Evolutionary conservation across 208 protist genomes (phyloP).

Genomic region (Trypanosoma grayi): DNA sequence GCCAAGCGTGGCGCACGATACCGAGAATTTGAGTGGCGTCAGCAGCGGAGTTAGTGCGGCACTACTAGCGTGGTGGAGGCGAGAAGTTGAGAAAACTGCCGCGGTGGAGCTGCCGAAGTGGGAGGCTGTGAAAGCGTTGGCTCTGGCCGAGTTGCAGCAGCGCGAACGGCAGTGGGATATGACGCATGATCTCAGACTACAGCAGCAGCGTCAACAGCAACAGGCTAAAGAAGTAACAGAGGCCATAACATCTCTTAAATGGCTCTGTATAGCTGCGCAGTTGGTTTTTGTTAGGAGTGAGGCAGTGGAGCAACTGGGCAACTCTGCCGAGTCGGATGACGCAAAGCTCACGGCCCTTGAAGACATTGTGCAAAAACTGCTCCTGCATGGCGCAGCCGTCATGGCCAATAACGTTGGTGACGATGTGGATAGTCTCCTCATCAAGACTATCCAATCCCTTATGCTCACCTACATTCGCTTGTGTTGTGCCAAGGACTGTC

Average conservation of each 20-base stretch:
- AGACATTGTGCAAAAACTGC: constrained; percentile 4
- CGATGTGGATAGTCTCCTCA: background rate
- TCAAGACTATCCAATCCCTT: constrained; percentile 3
- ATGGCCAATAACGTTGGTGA: background rate
- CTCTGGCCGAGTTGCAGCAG: constrained; percentile 13
- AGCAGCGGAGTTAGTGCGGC: background rate
- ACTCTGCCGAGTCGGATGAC: background rate
- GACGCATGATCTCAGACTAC: background rate
- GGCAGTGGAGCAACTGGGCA: background rate
- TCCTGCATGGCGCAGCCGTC: constrained; percentile 12
- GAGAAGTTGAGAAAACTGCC: constrained; percentile 2
- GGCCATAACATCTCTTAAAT: constrained; percentile 1
- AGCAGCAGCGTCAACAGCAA: background rate
- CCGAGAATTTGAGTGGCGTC: background rate
- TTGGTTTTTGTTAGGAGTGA: constrained; percentile 8
- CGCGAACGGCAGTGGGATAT: constrained; percentile 10
- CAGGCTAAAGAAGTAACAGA: background rate
- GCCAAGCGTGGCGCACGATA: background rate
- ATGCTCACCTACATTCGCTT: constrained; percentile 7
- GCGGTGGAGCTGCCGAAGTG: constrained; percentile 22
- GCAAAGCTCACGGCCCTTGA: background rate
- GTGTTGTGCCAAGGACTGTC: constrained; percentile 2
- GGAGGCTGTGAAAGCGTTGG: constrained; percentile 8
- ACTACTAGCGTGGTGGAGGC: constrained; percentile 3
- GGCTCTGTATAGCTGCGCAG: constrained; percentile 16